These are phyloP conservation scores for Ascocoryne sarcoides DNA, from an alignment of 2,329 filamentous ascomycete genomes.

Conservation along the genomic window DNA sequence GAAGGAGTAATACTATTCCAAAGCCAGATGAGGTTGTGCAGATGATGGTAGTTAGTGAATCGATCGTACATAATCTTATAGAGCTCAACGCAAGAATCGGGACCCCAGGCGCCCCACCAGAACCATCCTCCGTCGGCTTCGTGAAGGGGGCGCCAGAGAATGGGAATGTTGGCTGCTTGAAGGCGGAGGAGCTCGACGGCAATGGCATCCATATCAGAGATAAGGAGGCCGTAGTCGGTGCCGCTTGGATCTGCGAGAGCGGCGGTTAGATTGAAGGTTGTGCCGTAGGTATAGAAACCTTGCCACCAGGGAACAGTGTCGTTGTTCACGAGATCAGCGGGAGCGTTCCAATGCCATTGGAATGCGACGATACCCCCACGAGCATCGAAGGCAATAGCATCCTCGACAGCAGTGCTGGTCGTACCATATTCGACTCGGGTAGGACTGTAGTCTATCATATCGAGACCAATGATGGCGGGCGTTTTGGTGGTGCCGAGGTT, in stretches of 20 bases:
- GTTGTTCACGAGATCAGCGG: slow-evolving; percentile 38
- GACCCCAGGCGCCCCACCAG: slow-evolving; percentile 43
- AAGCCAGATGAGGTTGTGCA: slow-evolving; percentile 42
- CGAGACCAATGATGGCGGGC: slow-evolving; percentile 37
- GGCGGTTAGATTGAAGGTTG: slow-evolving; percentile 37
- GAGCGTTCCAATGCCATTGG: slow-evolving; percentile 42
- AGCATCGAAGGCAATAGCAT: slow-evolving; percentile 36
- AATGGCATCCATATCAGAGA: slow-evolving; percentile 41
- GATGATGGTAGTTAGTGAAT: slow-evolving; percentile 34
- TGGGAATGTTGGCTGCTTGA: slow-evolving; percentile 35
- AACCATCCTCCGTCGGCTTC: slow-evolving; percentile 44
- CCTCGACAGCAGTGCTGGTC: slow-evolving; percentile 35
- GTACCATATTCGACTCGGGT: slow-evolving; percentile 33
- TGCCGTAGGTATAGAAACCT: slow-evolving; percentile 42
- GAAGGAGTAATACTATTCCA: slow-evolving; percentile 38
- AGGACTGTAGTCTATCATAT: slow-evolving; percentile 42
- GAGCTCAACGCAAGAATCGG: slow-evolving; percentile 37
- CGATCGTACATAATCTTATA: slow-evolving; percentile 37
- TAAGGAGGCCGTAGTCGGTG: slow-evolving; percentile 38
- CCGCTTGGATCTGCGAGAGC: slow-evolving; percentile 34
- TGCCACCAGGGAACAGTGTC: slow-evolving; percentile 33
- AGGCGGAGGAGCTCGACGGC: slow-evolving; percentile 38
- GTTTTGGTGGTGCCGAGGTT: slow-evolving; percentile 36
- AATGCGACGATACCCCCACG: slow-evolving; percentile 39
- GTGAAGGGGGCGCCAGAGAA: slow-evolving; percentile 40